Conservation (phyloP, 164 flowering plant genomes). For the Malania oleifera region DNA sequence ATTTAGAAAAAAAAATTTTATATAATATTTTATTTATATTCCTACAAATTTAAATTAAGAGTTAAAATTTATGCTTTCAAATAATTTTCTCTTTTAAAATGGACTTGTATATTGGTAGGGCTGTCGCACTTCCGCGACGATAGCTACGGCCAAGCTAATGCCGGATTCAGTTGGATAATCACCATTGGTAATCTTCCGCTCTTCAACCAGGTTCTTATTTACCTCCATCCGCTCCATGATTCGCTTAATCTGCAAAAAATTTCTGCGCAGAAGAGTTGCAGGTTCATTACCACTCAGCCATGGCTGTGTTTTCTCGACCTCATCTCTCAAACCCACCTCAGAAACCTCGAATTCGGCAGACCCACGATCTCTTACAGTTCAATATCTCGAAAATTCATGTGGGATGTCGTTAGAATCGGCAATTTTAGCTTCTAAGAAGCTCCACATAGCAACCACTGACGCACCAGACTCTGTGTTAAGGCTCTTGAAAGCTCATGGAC, state of each 20-base stretch:
- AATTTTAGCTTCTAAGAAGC: background rate
- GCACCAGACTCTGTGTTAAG: slow-evolving; percentile 11
- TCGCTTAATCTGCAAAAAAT: background rate
- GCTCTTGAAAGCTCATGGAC: slow-evolving; percentile 13
- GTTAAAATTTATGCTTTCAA: too few relatives aligned
- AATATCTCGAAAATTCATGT: slow-evolving; percentile 19
- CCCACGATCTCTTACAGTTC: background rate
- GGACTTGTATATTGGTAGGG: too few relatives aligned
- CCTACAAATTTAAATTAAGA: too few relatives aligned
- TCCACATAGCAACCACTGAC: slow-evolving; percentile 10
- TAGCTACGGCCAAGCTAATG: too few relatives aligned
- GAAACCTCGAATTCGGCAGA: background rate
- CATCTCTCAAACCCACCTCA: background rate
- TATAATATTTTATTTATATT: too few relatives aligned
- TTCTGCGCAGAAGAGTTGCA: background rate
- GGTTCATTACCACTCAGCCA: background rate
- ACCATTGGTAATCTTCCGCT: too few relatives aligned
- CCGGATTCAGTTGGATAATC: too few relatives aligned
- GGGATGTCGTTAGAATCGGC: slow-evolving; percentile 26
- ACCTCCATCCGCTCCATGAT: background rate
- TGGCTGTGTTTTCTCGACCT: background rate
- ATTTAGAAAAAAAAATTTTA: too few relatives aligned
- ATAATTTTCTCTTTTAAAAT: too few relatives aligned
- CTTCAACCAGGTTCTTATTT: too few relatives aligned
- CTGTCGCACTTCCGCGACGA: too few relatives aligned